Evolutionary conservation across 208 protist species (phyloP).

Genomic region (Wallacemonas sp.): DNA sequence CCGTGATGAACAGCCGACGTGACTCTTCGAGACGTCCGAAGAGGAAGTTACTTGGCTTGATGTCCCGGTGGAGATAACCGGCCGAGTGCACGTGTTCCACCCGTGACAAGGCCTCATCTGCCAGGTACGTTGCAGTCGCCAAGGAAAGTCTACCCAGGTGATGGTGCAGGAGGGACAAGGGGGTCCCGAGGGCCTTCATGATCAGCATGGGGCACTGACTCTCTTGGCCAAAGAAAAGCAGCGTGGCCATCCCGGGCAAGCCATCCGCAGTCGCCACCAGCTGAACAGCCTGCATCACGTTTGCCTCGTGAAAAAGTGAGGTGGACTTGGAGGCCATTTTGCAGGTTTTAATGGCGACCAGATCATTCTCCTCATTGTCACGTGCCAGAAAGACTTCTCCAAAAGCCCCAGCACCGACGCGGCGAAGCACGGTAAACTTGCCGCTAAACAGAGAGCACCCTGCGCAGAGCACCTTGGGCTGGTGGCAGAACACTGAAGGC

Average conservation of each 20-base stretch:
- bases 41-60: constrained; percentile 99
- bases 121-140: constrained; percentile 99
- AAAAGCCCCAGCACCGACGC: constrained; percentile 97
- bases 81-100: constrained; percentile 98
- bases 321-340: constrained; percentile 86
- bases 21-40: constrained; percentile 93
- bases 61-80: constrained; percentile 98
- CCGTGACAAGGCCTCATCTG: constrained; percentile 96
- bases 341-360: constrained; percentile 80
- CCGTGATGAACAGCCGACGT: constrained; percentile 90
- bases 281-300: constrained; percentile 90
- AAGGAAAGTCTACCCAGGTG: constrained; percentile 92
- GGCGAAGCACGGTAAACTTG: constrained; percentile 57
- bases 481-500: not conserved
- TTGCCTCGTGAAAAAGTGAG: constrained; percentile 98
- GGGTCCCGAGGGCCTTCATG: constrained; percentile 98
- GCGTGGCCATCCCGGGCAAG: constrained; percentile 91
- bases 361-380: constrained; percentile 57
- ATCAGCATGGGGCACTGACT: constrained; percentile 99
- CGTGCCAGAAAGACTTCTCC: constrained; percentile 96
- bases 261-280: constrained; percentile 46
- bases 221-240: constrained; percentile 97
- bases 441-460: constrained; percentile 55
- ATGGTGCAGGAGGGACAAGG: constrained; percentile 94
- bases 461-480: not conserved